Evolutionary conservation across 1,284 basidiomycete genomes (phyloP), one percentile per base, ranked within the genome.

Genomic region (Phellinidium pouzarii): DNA sequence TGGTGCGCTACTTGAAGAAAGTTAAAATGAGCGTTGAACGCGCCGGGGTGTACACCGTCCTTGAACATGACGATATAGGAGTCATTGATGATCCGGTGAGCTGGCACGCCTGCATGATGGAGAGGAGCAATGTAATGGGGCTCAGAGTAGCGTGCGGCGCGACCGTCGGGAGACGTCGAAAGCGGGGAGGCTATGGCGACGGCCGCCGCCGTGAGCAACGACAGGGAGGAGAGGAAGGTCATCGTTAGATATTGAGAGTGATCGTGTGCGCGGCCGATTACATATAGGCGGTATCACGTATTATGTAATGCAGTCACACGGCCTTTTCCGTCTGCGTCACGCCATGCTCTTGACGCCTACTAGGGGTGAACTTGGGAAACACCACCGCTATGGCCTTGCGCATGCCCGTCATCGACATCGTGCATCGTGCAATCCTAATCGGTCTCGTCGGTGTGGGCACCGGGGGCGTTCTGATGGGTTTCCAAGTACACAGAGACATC

Each of bases 11-110:
- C 65, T 61, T 81, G 70, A 49, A 90, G 66, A 68, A 87, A 81
- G 66, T 79, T 80, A 72, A 91, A 69, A 67, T 94, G 90, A 66
- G 85, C 85, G 60, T 78, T 69, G 65, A 87, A 74, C 50, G 84
- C 69, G 19, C 71, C 67, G 14, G 75, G 61, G 11, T 79, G 72
- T 7, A 84, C 61, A 55, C 80, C 83, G 59, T 84, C 77, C 76
- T 90, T 92, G 63, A 96, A 76, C 66, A 91, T 79, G 67, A 96
- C 80, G 57, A 96, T 92, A 74, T 96, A 97, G 23, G 87, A 86
- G 74, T 91, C 85, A 71, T 91, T 85, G 62, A 94, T 74, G 56
- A 79, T 73, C 52, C 85, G 82, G 66, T 87, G 81, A 14, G 52
- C 22, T 9, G 56, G 81, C 71, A 55, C 64, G 71, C 59, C 68